A percentile compares a stretch with the other conserved stretches of the same genome.
Evolutionary conservation across 2,329 filamentous ascomycete genomes (phyloP).

Genomic region (Penicillium sp.): DNA sequence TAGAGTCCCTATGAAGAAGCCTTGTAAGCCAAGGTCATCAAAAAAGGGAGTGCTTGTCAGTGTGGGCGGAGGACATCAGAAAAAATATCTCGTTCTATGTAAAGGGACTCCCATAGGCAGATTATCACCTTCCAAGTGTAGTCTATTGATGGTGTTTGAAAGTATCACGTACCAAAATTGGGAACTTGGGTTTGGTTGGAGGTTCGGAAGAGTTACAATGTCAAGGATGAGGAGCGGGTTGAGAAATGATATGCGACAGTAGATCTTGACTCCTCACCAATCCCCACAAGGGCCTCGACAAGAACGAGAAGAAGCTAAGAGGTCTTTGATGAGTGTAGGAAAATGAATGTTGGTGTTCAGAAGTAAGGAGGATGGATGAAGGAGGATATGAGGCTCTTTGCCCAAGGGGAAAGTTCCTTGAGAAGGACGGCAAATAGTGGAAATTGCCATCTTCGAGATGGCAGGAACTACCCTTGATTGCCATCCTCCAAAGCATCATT

Average conservation of each 20-base stretch:
- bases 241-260: no score
- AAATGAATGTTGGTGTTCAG: not conserved
- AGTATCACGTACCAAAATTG: not conserved
- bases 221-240: not conserved
- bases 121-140: not conserved
- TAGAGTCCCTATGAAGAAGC: no score
- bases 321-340: not conserved
- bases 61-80: not conserved
- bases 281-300: not conserved
- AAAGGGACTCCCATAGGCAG: not conserved
- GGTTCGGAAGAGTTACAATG: not conserved
- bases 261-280: not conserved
- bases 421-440: not conserved
- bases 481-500: not conserved
- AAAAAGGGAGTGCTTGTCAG: no score
- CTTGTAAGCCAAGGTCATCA: not conserved
- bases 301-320: not conserved
- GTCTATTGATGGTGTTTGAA: not conserved
- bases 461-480: not conserved
- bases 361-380: not conserved
- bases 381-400: conserved; percentile 30
- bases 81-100: not conserved
- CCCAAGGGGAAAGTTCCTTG: not conserved
- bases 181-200: not conserved
- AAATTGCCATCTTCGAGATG: not conserved